Evolutionary conservation across 2,329 filamentous ascomycete genomes (phyloP), one percentile per base, ranked within the genome.

Genomic region (Alternaria novae-zelandiae): DNA sequence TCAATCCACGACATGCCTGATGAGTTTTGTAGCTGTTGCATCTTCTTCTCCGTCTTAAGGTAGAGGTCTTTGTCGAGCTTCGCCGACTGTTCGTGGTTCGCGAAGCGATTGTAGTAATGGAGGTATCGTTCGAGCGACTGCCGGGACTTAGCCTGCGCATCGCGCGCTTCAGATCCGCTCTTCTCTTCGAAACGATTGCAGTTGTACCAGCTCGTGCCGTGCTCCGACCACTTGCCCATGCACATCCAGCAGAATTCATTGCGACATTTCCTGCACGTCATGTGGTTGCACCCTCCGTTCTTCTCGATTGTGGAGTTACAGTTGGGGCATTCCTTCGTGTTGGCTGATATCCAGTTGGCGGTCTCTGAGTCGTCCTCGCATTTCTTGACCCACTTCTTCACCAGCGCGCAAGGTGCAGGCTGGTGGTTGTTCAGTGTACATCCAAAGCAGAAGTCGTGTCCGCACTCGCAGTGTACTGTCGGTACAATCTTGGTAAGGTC

Each of bases 241-340:
- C 96, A 99, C 92, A 99, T 98, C 96, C 96, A 99, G 83, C 96
- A 99, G 76, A 99, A 97, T 76, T 97, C 94, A 76, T 97, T 90
- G 75, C 94, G 93, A 83, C 94, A 97, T 80, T 97, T 97, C 60
- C 94, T 86, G 79, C 94, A 97, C 0, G 94, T 97, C 94, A 97
- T 97, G 80, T 97, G 94, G 82, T 97, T 97, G 83, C 94, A 97
- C 4, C 94, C 94, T 56, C 94, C 94, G 70, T 99, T 99, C 87
- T 99, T 99, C 82, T 99, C 96, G 47, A 99, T 99, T 0, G 96
- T 99, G 3, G 95, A 98, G 71, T 93, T 89, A 81, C 96, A 99
- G 78, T 92, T 96, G 0, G 96, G 95, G 69, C 96, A 99, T 79
- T 99, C 96, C 78, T 99, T 99, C 3, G 96, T 99, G 79, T 99